These are phyloP conservation scores for Rosellinia necatrix DNA, from an alignment of 2,329 filamentous ascomycete species.

Conservation along the genomic window DNA sequence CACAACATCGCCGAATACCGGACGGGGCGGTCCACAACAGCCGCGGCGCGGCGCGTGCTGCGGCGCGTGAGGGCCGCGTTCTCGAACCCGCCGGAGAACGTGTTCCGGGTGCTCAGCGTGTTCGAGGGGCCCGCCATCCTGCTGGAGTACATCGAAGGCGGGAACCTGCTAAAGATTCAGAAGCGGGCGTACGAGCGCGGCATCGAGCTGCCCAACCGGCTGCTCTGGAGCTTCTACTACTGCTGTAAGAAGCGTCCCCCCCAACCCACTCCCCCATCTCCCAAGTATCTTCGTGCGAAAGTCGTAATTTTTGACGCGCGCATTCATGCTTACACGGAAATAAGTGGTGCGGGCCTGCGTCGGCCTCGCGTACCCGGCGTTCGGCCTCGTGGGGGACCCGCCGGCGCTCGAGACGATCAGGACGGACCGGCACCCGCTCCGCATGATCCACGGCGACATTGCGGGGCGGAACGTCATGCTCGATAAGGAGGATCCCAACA, in stretches of 20 bases:
- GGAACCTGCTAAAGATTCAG: not conserved
- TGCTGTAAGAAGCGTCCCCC: slow-evolving; percentile 10
- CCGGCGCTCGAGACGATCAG: not conserved
- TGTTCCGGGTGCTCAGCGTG: not conserved
- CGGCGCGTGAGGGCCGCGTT: not conserved
- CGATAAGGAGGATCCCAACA: not conserved
- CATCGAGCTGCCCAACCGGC: slow-evolving; percentile 6
- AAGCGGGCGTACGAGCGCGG: accelerated
- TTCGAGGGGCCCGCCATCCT: slow-evolving; percentile 13
- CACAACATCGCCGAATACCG: not conserved
- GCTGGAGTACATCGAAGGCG: slow-evolving; percentile 19
- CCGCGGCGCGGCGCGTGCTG: not conserved
- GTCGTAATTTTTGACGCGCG: no score
- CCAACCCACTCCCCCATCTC: not conserved
- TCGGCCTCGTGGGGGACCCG: not conserved
- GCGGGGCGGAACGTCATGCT: slow-evolving; percentile 12
- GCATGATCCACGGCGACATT: slow-evolving; percentile 10
- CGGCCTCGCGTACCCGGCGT: not conserved
- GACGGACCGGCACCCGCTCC: accelerated
- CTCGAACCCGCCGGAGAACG: not conserved
- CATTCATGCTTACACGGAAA: not conserved
- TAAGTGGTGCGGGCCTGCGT: slow-evolving; percentile 11
- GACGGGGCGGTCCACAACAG: not conserved
- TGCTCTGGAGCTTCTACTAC: slow-evolving; percentile 18
- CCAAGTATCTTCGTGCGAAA: no score